A percentile compares a stretch with the other conserved stretches of the same genome.
Conservation (phyloP, 1,284 basidiomycete genomes). For the Prillingera fragicola region DNA sequence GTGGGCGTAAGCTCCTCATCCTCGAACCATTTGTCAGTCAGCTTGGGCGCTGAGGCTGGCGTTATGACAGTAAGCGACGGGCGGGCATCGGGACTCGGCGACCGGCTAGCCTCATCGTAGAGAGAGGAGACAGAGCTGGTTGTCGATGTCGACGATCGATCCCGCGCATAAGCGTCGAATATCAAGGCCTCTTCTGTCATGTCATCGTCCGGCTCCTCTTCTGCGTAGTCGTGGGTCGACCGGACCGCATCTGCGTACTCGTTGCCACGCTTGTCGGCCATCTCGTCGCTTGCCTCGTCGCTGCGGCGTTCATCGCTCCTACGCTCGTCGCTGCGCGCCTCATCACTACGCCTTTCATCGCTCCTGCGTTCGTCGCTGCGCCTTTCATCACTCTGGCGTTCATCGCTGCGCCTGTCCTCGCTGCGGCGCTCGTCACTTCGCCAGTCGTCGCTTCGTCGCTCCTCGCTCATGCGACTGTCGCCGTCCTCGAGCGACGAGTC, state of each 20-base stretch:
- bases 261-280: too few relatives aligned
- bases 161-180: conserved; percentile 68
- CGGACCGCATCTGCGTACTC: too few relatives aligned
- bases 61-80: conserved; percentile 20
- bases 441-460: conserved; percentile 20
- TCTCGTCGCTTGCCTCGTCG: conserved; percentile 18
- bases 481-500: conserved; percentile 6
- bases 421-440: conserved; percentile 26
- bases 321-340: conserved; percentile 5
- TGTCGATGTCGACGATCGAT: conserved; percentile 14
- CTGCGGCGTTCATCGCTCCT: conserved; percentile 15
- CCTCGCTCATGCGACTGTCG: conserved; percentile 8
- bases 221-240: conserved; percentile 19
- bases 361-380: too few relatives aligned
- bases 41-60: conserved; percentile 17
- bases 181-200: conserved; percentile 63
- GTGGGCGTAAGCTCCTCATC: conserved; percentile 38
- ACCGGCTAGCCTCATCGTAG: conserved; percentile 44
- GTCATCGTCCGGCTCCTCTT: conserved; percentile 29
- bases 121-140: conserved; percentile 45
- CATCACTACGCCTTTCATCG: conserved; percentile 10
- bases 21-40: conserved; percentile 33
- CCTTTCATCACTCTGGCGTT: too few relatives aligned
- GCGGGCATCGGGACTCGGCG: conserved; percentile 28
- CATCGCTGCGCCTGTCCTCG: conserved; percentile 9